phyloP scores from a whole-genome alignment of 352 stramenopile species.

The Pythium guiyangense region DNA sequence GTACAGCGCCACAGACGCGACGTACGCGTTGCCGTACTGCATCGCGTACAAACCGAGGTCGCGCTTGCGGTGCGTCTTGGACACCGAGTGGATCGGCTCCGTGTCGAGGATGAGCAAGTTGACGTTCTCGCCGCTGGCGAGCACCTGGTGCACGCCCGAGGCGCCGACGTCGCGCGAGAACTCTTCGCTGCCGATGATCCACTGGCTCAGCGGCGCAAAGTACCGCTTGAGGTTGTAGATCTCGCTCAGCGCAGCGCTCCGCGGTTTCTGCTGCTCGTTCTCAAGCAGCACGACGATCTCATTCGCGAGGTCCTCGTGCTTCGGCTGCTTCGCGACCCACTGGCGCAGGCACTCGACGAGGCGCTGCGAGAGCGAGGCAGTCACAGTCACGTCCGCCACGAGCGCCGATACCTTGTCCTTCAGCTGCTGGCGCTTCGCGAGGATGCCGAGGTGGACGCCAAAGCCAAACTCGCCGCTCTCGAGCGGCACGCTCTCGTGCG shows the following conservation, averaged over 20 bases:
- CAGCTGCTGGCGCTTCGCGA: conserved; percentile 65
- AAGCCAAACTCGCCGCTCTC: conserved; percentile 77
- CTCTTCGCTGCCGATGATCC: conserved; percentile 75
- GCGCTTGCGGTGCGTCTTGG: conserved; percentile 84
- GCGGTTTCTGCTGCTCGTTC: conserved; percentile 38
- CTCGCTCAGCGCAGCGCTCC: conserved; percentile 28
- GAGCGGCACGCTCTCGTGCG: conserved; percentile 29
- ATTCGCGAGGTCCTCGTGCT: conserved; percentile 52
- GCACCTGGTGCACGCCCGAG: conserved; percentile 69
- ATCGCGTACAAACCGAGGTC: conserved; percentile 91
- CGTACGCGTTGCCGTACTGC: conserved; percentile 92
- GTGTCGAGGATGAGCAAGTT: conserved; percentile 78
- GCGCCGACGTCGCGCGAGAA: conserved; percentile 67
- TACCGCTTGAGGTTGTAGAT: conserved; percentile 52
- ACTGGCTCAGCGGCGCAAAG: conserved; percentile 71
- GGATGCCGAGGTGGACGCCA: conserved; percentile 58
- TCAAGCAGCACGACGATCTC: conserved; percentile 66
- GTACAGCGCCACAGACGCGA: conserved; percentile 89
- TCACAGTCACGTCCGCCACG: conserved; percentile 22
- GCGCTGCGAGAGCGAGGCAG: conserved; percentile 31
- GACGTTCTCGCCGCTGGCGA: conserved; percentile 69
- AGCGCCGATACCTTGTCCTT: conserved; percentile 56
- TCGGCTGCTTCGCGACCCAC: conserved; percentile 47
- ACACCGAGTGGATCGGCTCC: conserved; percentile 57
- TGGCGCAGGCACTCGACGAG: conserved; percentile 40